phyloP scores from a whole-genome alignment of 2,329 filamentous ascomycete genomes.

The Xylaria digitata region DNA sequence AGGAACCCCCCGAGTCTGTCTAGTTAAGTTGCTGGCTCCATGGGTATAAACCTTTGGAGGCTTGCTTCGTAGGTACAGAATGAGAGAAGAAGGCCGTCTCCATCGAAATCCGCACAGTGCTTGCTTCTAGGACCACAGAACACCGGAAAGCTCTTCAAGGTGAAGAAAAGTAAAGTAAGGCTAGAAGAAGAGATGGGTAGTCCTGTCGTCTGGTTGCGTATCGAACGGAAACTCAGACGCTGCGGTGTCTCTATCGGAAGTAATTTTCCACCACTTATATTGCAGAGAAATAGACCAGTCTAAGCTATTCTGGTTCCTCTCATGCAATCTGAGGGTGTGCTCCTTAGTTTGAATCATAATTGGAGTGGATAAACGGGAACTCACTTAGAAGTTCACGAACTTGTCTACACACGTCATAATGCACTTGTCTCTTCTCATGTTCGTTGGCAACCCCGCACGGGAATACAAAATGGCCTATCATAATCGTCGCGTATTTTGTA shows the following conservation, averaged over 20 bases:
- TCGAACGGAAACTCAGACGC: conserved; percentile 16
- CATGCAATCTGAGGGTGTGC: neutral
- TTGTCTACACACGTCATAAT: neutral
- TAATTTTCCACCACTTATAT: conserved; percentile 33
- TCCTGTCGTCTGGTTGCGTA: neutral
- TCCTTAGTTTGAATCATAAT: conserved; percentile 6
- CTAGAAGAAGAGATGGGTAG: neutral
- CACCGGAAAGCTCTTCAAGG: neutral
- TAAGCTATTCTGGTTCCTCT: conserved; percentile 3
- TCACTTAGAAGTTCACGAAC: neutral
- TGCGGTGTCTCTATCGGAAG: conserved; percentile 10
- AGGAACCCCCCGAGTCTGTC: neutral
- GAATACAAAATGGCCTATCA: neutral
- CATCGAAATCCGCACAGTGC: neutral
- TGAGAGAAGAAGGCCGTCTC: neutral
- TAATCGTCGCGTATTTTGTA: neutral
- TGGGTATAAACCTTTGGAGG: neutral
- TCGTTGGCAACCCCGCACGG: neutral
- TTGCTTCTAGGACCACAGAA: neutral
- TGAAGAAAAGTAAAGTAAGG: neutral
- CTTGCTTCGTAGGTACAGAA: neutral
- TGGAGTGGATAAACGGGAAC: neutral
- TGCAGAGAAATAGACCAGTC: neutral
- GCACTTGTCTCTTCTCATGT: neutral
- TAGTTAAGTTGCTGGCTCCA: neutral